Conservation (phyloP, 139 green algal genomes). For the Chlorella sorokiniana region DNA sequence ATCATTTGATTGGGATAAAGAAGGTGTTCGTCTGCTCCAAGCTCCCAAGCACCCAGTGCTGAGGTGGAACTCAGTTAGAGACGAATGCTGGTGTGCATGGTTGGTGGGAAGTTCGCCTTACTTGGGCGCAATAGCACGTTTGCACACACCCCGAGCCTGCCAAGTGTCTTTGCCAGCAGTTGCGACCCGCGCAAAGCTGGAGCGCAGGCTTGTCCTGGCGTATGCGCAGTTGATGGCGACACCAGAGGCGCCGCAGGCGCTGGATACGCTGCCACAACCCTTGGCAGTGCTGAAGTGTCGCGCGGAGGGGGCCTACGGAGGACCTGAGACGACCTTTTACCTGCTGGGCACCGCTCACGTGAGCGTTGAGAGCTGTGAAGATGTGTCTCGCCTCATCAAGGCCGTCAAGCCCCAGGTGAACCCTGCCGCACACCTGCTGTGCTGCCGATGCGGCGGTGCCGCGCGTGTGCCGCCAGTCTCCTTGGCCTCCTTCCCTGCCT, state of each 20-base stretch:
- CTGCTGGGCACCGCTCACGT: constrained; percentile 49
- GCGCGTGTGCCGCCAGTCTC: too few species aligned
- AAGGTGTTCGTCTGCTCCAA: too few species aligned
- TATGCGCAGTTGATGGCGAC: not conserved
- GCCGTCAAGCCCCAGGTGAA: constrained; percentile 11
- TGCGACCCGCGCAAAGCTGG: not conserved
- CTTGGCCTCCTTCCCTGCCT: too few species aligned
- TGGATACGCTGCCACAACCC: constrained; percentile 5
- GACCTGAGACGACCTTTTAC: constrained; percentile 23
- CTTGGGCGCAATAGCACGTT: too few species aligned
- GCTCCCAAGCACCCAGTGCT: too few species aligned
- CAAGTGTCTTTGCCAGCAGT: not conserved
- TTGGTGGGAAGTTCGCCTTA: too few species aligned
- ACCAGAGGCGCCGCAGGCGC: not conserved
- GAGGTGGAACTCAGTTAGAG: too few species aligned
- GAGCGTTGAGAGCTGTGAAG: constrained; percentile 25
- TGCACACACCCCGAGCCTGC: too few species aligned
- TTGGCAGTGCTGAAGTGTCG: constrained; percentile 27
- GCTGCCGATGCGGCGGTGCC: not conserved
- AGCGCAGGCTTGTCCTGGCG: not conserved
- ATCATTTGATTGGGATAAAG: too few species aligned
- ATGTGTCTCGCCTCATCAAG: constrained; percentile 32
- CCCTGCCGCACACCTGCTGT: not conserved
- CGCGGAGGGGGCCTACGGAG: not conserved
- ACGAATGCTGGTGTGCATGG: too few species aligned